Conservation (phyloP, 2,329 filamentous ascomycete species). For the Nothophaeocryptopus gaeumannii region DNA sequence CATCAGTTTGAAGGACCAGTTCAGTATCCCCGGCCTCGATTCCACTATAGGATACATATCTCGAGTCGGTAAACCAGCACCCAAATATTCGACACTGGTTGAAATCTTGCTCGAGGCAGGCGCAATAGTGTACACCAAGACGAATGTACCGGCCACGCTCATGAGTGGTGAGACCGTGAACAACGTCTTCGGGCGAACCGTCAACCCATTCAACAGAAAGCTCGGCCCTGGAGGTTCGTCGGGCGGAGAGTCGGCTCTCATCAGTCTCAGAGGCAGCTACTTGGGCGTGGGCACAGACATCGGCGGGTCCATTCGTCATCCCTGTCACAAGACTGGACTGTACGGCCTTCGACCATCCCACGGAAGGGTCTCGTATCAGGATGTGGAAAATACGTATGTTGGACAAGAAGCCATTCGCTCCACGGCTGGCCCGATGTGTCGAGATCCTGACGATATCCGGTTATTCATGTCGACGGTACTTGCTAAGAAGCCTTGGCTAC, state of each 20-base stretch:
- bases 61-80: conserved; percentile 30
- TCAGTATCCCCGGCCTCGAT: conserved; percentile 16
- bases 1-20: conserved; percentile 52
- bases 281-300: conserved; percentile 64
- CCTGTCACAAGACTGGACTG: conserved; percentile 66
- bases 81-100: conserved; percentile 41
- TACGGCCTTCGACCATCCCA: conserved; percentile 35
- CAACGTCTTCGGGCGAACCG: conserved; percentile 44
- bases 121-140: conserved; percentile 53
- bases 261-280: conserved; percentile 58
- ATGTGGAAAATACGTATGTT: conserved; percentile 37
- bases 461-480: conserved; percentile 14
- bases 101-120: conserved; percentile 45
- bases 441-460: conserved; percentile 8
- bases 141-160: conserved; percentile 55
- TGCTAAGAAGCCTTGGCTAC: conserved; percentile 9
- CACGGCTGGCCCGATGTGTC: conserved; percentile 15
- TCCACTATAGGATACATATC: conserved; percentile 16
- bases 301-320: conserved; percentile 68
- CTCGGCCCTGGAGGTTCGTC: conserved; percentile 63
- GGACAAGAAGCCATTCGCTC: conserved; percentile 41
- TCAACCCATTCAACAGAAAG: conserved; percentile 62
- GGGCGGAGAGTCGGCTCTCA: conserved; percentile 62
- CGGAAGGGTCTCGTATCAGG: conserved; percentile 43
- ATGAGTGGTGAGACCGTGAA: conserved; percentile 40